phyloP scores from a whole-genome alignment of 2,329 filamentous ascomycete genomes.

The Aspergillus udagawae region DNA sequence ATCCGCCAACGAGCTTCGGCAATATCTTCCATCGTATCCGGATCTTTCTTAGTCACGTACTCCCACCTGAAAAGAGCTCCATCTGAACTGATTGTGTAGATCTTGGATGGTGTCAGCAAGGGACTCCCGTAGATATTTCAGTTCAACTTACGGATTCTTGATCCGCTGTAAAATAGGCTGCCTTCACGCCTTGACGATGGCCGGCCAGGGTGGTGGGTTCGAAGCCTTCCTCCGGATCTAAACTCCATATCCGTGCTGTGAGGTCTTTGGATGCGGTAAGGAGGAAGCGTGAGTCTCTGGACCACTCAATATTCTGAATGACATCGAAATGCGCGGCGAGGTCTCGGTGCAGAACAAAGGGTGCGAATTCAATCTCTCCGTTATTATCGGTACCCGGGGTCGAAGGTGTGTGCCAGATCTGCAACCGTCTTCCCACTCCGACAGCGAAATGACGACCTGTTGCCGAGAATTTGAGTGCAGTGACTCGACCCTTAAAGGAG shows the following conservation, averaged over 20 bases:
- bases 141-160: constrained; percentile 66
- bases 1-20: constrained; percentile 84
- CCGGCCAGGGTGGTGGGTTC: constrained; percentile 84
- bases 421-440: constrained; percentile 77
- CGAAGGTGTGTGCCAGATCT: constrained; percentile 94
- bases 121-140: neutral
- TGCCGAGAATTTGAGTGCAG: constrained; percentile 83
- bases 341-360: constrained; percentile 82
- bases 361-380: constrained; percentile 88
- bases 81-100: constrained; percentile 95
- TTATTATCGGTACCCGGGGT: constrained; percentile 74
- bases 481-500: constrained; percentile 81
- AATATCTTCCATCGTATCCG: constrained; percentile 58
- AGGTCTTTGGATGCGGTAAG: constrained; percentile 87
- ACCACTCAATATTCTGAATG: constrained; percentile 88
- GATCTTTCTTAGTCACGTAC: constrained; percentile 63
- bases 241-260: constrained; percentile 91
- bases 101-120: constrained; percentile 38
- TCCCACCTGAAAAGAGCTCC: constrained; percentile 95
- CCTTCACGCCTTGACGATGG: constrained; percentile 83
- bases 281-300: constrained; percentile 92
- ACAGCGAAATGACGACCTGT: constrained; percentile 89
- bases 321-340: constrained; percentile 86
- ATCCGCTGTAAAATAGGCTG: constrained; percentile 94
- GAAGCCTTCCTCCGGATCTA: constrained; percentile 82